A percentile compares a stretch with the other conserved stretches of the same genome.
phyloP scores from a whole-genome alignment of 1,284 basidiomycete genomes.

The Cerioporus squamosus region DNA sequence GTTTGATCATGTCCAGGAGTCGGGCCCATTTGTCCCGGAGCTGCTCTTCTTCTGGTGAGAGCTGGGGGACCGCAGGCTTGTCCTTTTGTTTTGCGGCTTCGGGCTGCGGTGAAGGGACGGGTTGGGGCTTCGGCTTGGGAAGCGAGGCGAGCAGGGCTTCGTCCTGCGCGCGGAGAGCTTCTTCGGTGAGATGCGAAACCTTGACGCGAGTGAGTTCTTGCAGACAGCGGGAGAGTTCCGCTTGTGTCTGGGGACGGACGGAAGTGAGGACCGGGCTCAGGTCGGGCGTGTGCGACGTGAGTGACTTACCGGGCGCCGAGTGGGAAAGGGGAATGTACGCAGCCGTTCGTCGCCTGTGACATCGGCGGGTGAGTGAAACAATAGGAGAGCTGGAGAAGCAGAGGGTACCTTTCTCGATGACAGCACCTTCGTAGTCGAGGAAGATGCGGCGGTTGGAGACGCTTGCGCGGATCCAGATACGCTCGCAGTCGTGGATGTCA shows the following conservation, averaged over 20 bases:
- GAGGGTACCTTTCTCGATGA: constrained; percentile 54
- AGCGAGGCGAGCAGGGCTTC: constrained; percentile 86
- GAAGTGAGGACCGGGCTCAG: constrained; percentile 7
- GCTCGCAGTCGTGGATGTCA: constrained; percentile 80
- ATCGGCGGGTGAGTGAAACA: neutral
- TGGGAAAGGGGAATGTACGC: constrained; percentile 92
- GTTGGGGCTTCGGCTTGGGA: constrained; percentile 69
- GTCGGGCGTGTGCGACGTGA: neutral
- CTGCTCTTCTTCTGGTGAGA: constrained; percentile 80
- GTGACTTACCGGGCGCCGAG: constrained; percentile 80
- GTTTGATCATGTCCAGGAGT: constrained; percentile 87
- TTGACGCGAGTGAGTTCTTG: constrained; percentile 88
- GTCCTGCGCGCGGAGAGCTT: constrained; percentile 83
- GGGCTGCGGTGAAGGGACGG: constrained; percentile 30
- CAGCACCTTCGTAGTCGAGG: constrained; percentile 80
- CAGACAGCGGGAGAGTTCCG: constrained; percentile 89
- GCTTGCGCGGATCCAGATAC: constrained; percentile 89
- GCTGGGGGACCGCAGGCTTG: constrained; percentile 49
- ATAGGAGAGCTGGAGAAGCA: neutral
- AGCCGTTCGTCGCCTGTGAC: constrained; percentile 70
- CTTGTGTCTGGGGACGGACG: constrained; percentile 79
- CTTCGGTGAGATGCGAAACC: constrained; percentile 85
- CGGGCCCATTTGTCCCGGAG: constrained; percentile 79
- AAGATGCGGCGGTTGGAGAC: constrained; percentile 87
- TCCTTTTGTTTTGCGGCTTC: constrained; percentile 41